Base-by-base conservation (phyloP, 768 basidiomycete species). In the Agrocybe pediades region DNA sequence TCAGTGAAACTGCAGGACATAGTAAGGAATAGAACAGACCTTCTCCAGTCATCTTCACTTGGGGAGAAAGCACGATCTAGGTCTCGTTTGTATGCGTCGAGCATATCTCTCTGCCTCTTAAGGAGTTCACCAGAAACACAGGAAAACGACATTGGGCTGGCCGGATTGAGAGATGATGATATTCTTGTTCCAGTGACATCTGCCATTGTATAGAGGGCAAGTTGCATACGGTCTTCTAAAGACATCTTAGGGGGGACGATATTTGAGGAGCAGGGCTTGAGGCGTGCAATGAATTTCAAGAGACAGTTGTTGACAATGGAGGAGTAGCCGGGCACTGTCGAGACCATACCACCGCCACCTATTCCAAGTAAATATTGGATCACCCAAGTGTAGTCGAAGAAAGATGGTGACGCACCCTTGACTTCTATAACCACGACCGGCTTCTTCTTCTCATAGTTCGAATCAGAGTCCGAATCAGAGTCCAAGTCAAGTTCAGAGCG, bases 121-220 rank as follows among this genome's bases (percentile, higher is more conserved):
- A 79, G 66, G 7, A 80, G 68, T 4, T 85, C 83, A 8, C 72
- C 71, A 0, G 84, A 58, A 26, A 87, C 74, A 58, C 83, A 83
- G 9, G 80, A 87, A 62, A 91, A 91, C 6, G 87, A 89, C 46
- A 90, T 71, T 1, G 83, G 72, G 5, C 82, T 88, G n/a, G 63
- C 53, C 9, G 87, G 83, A 60, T 86, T 76, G 23, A 82, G 78
- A 9, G 70, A 63, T n/a, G 9, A 74, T 20, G 68, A 65, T 11
- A 76, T 65, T 58, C 81, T 75, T 20, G 65, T n/a, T n/a, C 73
- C 30, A 71, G 43, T 72, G n/a, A 87, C 68, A 25, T 81, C 75
- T 9, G 84, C 76, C 29, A 90, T 73, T 45, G 69, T 76, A 8
- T 60, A 67, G 6, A 92, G 67, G 0, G 88, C 89, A 2, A 59